Base-by-base conservation (phyloP, 169 alveolate genomes). In the Plasmodium gallinaceum region DNA sequence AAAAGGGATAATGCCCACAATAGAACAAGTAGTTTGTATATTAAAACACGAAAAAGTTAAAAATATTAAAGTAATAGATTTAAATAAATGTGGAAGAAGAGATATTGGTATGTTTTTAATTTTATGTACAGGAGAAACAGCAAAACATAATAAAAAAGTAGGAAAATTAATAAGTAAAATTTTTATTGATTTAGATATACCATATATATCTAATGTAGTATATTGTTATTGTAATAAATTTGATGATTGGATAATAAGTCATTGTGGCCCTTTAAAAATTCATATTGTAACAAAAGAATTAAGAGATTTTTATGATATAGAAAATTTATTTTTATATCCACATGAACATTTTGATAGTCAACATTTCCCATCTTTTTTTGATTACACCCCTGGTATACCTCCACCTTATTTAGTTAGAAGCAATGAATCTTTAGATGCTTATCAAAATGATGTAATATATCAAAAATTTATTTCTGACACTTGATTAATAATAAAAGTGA, bases 231-330 rank as follows among this genome's bases (percentile, higher is more conserved):
- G 93, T 39, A 92, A 93, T 64, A 68, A 95, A 26, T 74, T 60
- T 62, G 96, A 95, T 89, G 96, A 95, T 61, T 95, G 97, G 97
- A 90, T 93, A 32, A 85, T 95, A 4, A 93, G 96, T 0, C 96
- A 92, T 43, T 93, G 94, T 61, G 97, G 96, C 4, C 96, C 96
- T 0, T 93, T 95, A 0, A 91, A 92, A 68, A 92, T 95, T 20
- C 95, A 95, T 88, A 90, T 95, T 2, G 87, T 95, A 78, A 91
- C 94, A 1, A 48, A 93, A 52, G 92, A 92, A 18, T 85, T 88
- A 46, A 76, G 97, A 43, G 88, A 92, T 45, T 10, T 26, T 16
- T 94, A 95, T 73, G 94, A 88, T 78, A 16, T 91, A 14, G 94
- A 91, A 60, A 88, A 73, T 70, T 68, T 90, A 16, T 90, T 90